Evolutionary conservation across 208 protist species (phyloP).

Genomic region (Leishmania major): DNA sequence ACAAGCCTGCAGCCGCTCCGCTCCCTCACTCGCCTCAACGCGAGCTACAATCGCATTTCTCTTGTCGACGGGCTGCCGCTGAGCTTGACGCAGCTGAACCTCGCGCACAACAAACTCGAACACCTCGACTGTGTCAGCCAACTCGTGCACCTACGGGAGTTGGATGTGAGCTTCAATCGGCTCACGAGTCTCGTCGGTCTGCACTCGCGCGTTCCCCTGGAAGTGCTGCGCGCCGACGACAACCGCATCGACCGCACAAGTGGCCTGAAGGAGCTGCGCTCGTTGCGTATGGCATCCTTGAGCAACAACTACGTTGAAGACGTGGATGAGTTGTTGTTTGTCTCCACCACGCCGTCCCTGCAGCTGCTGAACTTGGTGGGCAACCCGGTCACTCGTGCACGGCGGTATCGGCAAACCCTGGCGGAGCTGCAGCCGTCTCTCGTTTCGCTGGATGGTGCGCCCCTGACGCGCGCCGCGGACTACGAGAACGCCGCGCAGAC

Average conservation of each 20-base stretch:
- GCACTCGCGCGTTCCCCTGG: conserved; percentile 40
- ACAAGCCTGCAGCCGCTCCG: conserved; percentile 58
- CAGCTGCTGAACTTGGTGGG: conserved; percentile 59
- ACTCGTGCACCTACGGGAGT: conserved; percentile 67
- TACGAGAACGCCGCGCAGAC: not conserved
- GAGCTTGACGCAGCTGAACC: conserved; percentile 64
- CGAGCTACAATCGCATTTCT: conserved; percentile 74
- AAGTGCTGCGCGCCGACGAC: conserved; percentile 68
- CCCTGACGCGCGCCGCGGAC: conserved; percentile 39
- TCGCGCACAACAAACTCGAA: conserved; percentile 75
- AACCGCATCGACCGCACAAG: conserved; percentile 61
- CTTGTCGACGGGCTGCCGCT: conserved; percentile 58
- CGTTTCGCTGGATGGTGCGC: conserved; percentile 70
- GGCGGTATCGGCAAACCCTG: conserved; percentile 48
- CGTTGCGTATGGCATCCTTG: conserved; percentile 54
- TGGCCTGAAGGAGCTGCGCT: conserved; percentile 59
- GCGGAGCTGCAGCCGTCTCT: conserved; percentile 48
- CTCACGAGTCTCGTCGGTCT: conserved; percentile 63
- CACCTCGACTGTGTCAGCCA: conserved; percentile 59
- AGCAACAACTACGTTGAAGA: conserved; percentile 81
- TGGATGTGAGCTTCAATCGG: conserved; percentile 82
- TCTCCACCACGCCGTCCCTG: conserved; percentile 45
- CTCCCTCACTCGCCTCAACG: conserved; percentile 60
- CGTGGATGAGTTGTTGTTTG: conserved; percentile 65
- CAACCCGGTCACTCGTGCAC: conserved; percentile 65